These are phyloP conservation scores for Xylariaceae sp. DNA, from an alignment of 2,329 filamentous ascomycete species.

Conservation along the genomic window DNA sequence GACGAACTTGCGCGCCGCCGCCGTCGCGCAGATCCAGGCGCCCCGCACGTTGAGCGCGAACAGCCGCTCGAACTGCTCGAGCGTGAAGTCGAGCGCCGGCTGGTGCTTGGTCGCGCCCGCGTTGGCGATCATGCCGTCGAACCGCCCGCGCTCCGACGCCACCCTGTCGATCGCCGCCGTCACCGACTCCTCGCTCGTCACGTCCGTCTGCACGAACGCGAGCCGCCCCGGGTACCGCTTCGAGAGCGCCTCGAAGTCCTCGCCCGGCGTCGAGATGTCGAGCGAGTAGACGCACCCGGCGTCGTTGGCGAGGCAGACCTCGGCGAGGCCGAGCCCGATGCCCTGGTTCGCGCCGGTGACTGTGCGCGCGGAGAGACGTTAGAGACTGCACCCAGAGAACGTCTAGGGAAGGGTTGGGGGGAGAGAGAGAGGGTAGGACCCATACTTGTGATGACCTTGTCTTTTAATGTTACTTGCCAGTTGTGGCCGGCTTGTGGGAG, in stretches of 20 bases:
- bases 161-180: slow-evolving; percentile 33
- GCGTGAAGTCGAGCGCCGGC: slow-evolving; percentile 34
- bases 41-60: slow-evolving; percentile 41
- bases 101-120: slow-evolving; percentile 38
- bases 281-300: slow-evolving; percentile 33
- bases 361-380: too few species aligned
- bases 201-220: slow-evolving; percentile 37
- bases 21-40: slow-evolving; percentile 36
- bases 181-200: slow-evolving; percentile 34
- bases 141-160: slow-evolving; percentile 28
- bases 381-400: too few species aligned
- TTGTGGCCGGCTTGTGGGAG: slow-evolving; percentile 26
- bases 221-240: slow-evolving; percentile 34
- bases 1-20: slow-evolving; percentile 35
- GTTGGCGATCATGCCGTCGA: slow-evolving; percentile 35
- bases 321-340: slow-evolving; percentile 38
- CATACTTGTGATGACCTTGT: slow-evolving; percentile 32
- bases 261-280: slow-evolving; percentile 30
- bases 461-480: slow-evolving; percentile 27
- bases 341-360: slow-evolving; percentile 37
- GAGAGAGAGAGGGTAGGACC: too few species aligned
- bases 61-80: slow-evolving; percentile 30
- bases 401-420: too few species aligned
- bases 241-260: slow-evolving; percentile 29
- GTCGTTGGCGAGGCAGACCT: slow-evolving; percentile 37